Base-by-base conservation (phyloP, 2,329 filamentous ascomycete species). In the Ceratocystiopsis brevicomis region DNA sequence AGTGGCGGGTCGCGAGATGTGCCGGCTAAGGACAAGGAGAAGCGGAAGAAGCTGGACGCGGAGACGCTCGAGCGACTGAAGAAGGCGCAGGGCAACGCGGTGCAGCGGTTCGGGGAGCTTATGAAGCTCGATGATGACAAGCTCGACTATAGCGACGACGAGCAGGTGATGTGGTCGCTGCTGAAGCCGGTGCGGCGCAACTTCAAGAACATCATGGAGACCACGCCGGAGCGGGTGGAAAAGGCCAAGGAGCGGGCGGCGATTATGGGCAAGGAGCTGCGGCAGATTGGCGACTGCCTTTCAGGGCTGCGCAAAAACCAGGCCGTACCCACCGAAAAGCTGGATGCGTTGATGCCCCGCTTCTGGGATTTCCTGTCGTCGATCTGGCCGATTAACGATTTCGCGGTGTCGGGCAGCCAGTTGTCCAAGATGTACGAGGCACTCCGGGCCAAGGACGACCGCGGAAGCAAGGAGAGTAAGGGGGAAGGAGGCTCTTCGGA, bases 291-390 rank as follows among this genome's bases (percentile, higher is more conserved):
- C 32, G 54, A 58, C 38, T 59, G 56, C 46, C 50, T 61, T n/a
- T 52, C 53, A 18, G 50, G 52, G n/a, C 52, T 61, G 25, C 53
- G 51, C 41, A 53, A 57, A 44, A 58, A 56, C 42, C 51, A 50
- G 19, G 51, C 51, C 37, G 53, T 59, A 13, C 52, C 53, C 17
- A 41, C 47, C 14, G 52, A 52, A 38, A 50, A 53, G 47, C 49
- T 60, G 18, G 58, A 59, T 15, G 53, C 52, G 14, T 47, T 61
- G 37, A 59, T 61, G 51, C 57, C 58, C 16, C 54, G 59, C 30
- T 61, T 61, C 44, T 61, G 59, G 59, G 57, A 59, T 43, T 61
- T 61, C 43, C 44, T 61, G 43, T 60, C 58, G 5, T 60, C 58
- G 9, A 60, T 61, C 43, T 61, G 59, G 59, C 59, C 59, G 12